Evolutionary conservation across 108 stramenopile genomes (phyloP), one percentile per base, ranked within the genome.

Genomic region (Poteriospumella lacustris): DNA sequence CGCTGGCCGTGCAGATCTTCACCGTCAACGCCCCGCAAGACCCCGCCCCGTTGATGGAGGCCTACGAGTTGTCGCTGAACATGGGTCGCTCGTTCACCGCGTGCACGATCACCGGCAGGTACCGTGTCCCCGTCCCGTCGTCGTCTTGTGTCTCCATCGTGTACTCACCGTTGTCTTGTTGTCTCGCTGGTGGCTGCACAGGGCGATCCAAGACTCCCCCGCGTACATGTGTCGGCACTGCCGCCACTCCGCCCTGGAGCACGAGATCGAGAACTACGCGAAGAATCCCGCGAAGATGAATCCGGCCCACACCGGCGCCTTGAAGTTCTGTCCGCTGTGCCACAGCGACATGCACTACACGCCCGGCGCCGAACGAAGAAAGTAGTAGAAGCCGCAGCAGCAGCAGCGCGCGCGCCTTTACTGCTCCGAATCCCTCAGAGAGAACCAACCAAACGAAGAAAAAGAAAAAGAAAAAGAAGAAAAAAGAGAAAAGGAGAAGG

Each of bases 1-100:
- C 73, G 15, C 83, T 88, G n/a, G 86, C 87, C 19, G 28, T 87
- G 28, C 80, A 81, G 33, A 68, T 87, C 40, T 88, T 88, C 78
- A 75, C 43, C 2, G 29, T 44, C 39, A 44, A 83, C 40, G 41
- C 76, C 15, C 86, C 87, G 1, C 33, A 40, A 0, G 87, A 88
- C 58, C 82, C 82, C 31, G 31, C 56, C 29, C 42, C 82, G 1
- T 64, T 85, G 69, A 58, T 73, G 39, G n/a, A 26, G 29, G 39
- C 78, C 68, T 73, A 72, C 40, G 52, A 43, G 41, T 44, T 75
- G 33, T 86, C 84, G 42, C 67, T 87, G 78, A 69, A 81, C 9
- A 44, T 82, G 39, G 87, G 87, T 0, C 41, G 38, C 28, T 26
- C 80, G 31, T 85, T 84, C 69, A 79, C 83, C 44, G 85, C 85